Base-by-base conservation (phyloP, 805 yeast species). In the Wickerhamomyces chambardii region DNA sequence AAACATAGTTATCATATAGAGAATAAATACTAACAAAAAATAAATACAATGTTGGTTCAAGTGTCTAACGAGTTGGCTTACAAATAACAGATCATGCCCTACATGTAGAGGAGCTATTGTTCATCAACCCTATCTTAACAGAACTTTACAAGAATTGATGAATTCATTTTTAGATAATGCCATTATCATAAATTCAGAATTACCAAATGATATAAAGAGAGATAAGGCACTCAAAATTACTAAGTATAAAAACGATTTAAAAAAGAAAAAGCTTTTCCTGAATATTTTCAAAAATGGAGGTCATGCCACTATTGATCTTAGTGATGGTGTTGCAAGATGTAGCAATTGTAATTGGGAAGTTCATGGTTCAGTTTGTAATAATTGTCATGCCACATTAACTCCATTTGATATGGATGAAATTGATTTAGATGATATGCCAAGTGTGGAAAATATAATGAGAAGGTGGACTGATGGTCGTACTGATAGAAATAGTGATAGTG, bases 331-430 rank as follows among this genome's bases (percentile, higher is more conserved):
- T 9, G 73, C 82, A 1, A 57, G 90, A 36, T 83, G 92, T 48
- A 73, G 82, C 7, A 70, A 73, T 37, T 83, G 92, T 51, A 86
- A 78, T 47, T 83, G 90, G 90, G 90, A 83, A 47, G 75, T 81
- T 1, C 73, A 73, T 40, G 86, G 84, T 0, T 58, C 67, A 4
- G 62, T 56, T n/a, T 83, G 92, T 47, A 64, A 73, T 6, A 81
- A 82, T 47, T 83, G 92, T 54, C 80, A 81, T 5, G 58, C 73
- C 38, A 51, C 74, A 24, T 67, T 80, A 17, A 48, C 60, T 6
- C 27, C 27, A 12, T 6, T 14, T 24, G 27, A 24, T 14, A 6
- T 24, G 5, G 27, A 24, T 24, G 14, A 11, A 12, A 11, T 6
- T 14, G 14, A 11, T 14, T 7, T 8, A 8, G 24, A 21, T 21